phyloP scores from a whole-genome alignment of 192 early-diverging fungal species.

The Oehlia diaphana region DNA sequence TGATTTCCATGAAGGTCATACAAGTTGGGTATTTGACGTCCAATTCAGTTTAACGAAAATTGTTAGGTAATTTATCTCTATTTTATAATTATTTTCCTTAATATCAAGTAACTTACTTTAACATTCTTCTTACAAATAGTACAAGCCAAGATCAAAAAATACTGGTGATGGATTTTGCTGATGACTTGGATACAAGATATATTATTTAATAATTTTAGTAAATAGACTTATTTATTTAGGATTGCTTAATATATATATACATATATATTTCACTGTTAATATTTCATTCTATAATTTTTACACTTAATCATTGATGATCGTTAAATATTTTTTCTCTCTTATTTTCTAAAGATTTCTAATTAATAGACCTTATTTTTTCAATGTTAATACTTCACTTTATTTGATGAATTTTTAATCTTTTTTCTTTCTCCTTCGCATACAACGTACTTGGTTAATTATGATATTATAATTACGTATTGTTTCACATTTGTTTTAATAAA shows the following conservation, averaged over 20 bases:
- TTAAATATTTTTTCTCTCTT: background rate
- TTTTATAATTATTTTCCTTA: background rate
- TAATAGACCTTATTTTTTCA: background rate
- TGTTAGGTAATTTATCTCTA: slow-evolving; percentile 55
- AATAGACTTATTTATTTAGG: background rate
- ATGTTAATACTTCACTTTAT: background rate
- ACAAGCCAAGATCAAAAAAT: slow-evolving; percentile 48
- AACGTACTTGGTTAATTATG: too few species aligned
- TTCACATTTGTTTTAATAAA: too few species aligned
- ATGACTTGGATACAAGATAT: slow-evolving; percentile 39
- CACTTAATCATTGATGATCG: background rate
- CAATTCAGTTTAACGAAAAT: slow-evolving; percentile 82
- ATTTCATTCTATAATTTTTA: background rate
- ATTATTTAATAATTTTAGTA: slow-evolving; percentile 10
- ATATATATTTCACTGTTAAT: too few species aligned
- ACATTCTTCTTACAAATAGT: slow-evolving; percentile 20
- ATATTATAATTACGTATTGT: background rate
- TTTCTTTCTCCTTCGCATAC: background rate
- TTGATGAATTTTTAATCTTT: background rate
- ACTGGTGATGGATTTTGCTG: slow-evolving; percentile 46
- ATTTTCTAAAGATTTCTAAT: background rate
- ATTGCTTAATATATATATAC: background rate
- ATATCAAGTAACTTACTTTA: background rate
- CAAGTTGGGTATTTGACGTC: slow-evolving; percentile 97
- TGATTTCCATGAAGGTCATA: slow-evolving; percentile 73